A percentile compares a stretch with the other conserved stretches of the same genome.
phyloP scores from a whole-genome alignment of 352 stramenopile genomes.

The Phytophthora pinifolia region DNA sequence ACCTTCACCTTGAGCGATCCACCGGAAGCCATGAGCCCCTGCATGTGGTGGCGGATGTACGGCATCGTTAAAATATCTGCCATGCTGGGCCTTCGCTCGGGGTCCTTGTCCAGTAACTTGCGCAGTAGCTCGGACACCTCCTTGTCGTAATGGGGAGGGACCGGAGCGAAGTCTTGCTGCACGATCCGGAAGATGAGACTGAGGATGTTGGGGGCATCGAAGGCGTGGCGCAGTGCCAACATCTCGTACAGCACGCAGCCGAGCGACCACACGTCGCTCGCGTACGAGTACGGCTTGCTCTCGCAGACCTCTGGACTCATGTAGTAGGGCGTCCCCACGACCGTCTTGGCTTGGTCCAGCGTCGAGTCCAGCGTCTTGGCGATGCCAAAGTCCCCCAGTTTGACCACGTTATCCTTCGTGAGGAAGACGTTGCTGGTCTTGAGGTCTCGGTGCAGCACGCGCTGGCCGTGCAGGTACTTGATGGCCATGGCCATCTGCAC shows the following conservation, averaged over 20 bases:
- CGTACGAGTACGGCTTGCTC: conserved; percentile 91
- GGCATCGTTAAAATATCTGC: conserved; percentile 74
- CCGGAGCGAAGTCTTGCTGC: conserved; percentile 64
- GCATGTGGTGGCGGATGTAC: conserved; percentile 77
- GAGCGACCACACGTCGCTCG: conserved; percentile 93
- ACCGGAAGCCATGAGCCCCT: conserved; percentile 59
- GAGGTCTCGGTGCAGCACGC: conserved; percentile 92
- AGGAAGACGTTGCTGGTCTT: conserved; percentile 96
- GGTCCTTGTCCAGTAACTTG: conserved; percentile 65
- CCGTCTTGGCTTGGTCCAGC: conserved; percentile 85
- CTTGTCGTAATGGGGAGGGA: conserved; percentile 61
- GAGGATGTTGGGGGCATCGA: conserved; percentile 84
- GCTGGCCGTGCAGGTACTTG: conserved; percentile 92
- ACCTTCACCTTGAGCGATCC: conserved; percentile 50
- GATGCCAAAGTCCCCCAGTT: conserved; percentile 94
- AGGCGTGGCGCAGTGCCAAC: conserved; percentile 79
- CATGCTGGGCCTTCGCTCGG: conserved; percentile 63
- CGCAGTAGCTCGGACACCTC: conserved; percentile 56
- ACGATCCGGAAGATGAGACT: conserved; percentile 86
- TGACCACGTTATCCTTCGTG: conserved; percentile 83
- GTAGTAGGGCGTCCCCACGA: conserved; percentile 94
- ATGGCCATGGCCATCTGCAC: conserved; percentile 95
- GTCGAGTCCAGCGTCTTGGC: conserved; percentile 84
- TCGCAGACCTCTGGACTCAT: conserved; percentile 94
- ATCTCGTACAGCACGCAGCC: conserved; percentile 92